phyloP scores from a whole-genome alignment of 495 filamentous ascomycete genomes.

The Ascodesmis nigricans region DNA sequence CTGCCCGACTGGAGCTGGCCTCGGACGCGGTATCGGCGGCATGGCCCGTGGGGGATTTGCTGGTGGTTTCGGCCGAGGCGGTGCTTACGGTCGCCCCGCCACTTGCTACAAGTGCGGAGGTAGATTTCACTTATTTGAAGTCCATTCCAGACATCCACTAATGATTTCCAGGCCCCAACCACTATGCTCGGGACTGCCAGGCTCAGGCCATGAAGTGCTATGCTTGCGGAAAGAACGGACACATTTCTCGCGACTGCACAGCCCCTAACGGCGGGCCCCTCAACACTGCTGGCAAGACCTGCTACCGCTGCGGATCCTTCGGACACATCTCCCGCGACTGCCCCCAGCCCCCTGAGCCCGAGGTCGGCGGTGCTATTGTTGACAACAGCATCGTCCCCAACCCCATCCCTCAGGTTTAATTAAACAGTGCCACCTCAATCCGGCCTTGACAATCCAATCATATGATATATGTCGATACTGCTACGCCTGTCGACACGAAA shows the following conservation, averaged over 20 bases:
- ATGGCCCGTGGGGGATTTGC: conserved; percentile 46
- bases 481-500: too few relatives aligned
- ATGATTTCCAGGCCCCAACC: conserved; percentile 46
- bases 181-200: conserved; percentile 96
- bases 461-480: too few relatives aligned
- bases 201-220: conserved; percentile 99
- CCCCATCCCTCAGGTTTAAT: too few relatives aligned
- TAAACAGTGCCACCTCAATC: too few relatives aligned
- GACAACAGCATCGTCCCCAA: conserved; percentile 16
- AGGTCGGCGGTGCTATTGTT: conserved; percentile 24
- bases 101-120: conserved; percentile 98
- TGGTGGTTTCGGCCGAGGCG: conserved; percentile 40
- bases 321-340: conserved; percentile 92
- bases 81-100: conserved; percentile 56
- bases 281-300: conserved; percentile 90
- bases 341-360: conserved; percentile 40
- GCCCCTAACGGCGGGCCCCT: conserved; percentile 90
- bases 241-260: conserved; percentile 95
- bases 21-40: conserved; percentile 38
- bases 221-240: conserved; percentile 92
- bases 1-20: conserved; percentile 42
- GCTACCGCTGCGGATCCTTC: conserved; percentile 71
- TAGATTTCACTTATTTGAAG: conserved; percentile 6
- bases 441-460: too few relatives aligned
- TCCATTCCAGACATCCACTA: not conserved